phyloP scores from a whole-genome alignment of 257 asterid genomes.

The Catharanthus roseus region DNA sequence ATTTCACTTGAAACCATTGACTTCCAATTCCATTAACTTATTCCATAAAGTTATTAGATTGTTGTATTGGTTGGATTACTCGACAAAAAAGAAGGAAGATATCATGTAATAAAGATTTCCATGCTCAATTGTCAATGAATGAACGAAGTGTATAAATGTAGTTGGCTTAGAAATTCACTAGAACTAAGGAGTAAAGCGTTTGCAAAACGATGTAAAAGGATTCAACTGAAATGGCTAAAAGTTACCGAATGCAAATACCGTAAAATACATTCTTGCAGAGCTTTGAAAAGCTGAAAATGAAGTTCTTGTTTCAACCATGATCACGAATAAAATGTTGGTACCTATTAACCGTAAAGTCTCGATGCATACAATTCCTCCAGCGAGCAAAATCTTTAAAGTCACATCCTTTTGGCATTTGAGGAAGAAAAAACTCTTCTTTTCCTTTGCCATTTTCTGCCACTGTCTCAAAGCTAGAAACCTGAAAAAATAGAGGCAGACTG shows the following conservation, averaged over 20 bases:
- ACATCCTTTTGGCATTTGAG: constrained; percentile 45
- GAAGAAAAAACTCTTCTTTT: constrained; percentile 17
- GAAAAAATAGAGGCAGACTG: constrained; percentile 7
- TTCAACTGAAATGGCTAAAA: neutral
- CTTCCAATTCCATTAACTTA: neutral
- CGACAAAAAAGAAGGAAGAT: neutral
- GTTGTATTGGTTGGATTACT: neutral
- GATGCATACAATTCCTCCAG: constrained; percentile 67
- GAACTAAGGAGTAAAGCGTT: neutral
- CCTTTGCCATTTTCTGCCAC: constrained; percentile 27
- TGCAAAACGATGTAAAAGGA: neutral
- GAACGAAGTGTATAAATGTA: neutral
- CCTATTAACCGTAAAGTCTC: constrained; percentile 97
- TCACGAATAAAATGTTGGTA: constrained; percentile 9
- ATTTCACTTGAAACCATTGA: neutral
- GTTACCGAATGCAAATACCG: neutral
- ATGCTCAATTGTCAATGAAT: no score
- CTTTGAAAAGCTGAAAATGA: neutral
- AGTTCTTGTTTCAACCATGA: neutral
- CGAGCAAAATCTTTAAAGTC: constrained; percentile 46
- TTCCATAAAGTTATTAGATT: neutral
- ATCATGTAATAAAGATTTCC: neutral
- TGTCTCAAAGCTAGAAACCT: constrained; percentile 93
- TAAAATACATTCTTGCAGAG: neutral
- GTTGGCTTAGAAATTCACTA: neutral